Conservation (phyloP, 1,284 basidiomycete genomes). For the Vanrija sp. region DNA sequence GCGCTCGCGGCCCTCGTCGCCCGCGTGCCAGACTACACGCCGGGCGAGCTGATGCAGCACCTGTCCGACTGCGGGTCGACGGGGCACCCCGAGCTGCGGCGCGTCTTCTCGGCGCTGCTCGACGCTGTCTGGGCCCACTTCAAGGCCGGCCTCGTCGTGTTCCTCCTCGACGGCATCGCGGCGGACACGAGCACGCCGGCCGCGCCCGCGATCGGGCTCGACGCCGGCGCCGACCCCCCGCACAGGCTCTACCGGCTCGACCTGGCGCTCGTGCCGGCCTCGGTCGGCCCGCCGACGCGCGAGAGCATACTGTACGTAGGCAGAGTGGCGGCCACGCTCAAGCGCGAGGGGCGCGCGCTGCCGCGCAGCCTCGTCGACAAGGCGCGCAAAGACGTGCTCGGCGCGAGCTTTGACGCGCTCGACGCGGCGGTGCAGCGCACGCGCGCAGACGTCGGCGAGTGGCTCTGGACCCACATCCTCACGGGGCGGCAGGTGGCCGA, state of each 20-base stretch:
- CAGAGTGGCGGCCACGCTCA: slow-evolving; percentile 76
- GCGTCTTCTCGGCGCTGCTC: slow-evolving; percentile 63
- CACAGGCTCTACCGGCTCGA: slow-evolving; percentile 49
- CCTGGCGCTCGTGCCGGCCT: slow-evolving; percentile 66
- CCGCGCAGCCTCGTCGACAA: slow-evolving; percentile 62
- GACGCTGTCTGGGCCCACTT: slow-evolving; percentile 72
- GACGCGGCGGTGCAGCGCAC: slow-evolving; percentile 58
- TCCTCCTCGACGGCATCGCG: slow-evolving; percentile 68
- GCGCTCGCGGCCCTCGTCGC: slow-evolving; percentile 62
- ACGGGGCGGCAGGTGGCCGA: slow-evolving; percentile 75
- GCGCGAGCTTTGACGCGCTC: slow-evolving; percentile 68
- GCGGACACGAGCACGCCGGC: slow-evolving; percentile 6
- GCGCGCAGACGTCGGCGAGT: slow-evolving; percentile 50
- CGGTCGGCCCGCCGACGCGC: slow-evolving; percentile 63
- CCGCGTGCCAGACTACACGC: slow-evolving; percentile 59
- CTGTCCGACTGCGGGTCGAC: slow-evolving; percentile 65
- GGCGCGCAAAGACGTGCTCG: slow-evolving; percentile 62
- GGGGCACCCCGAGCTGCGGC: slow-evolving; percentile 68
- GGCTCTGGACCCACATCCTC: slow-evolving; percentile 85
- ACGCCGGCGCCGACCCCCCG: slow-evolving; percentile 52
- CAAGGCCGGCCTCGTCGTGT: slow-evolving; percentile 69
- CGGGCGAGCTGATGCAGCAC: slow-evolving; percentile 72
- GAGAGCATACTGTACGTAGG: slow-evolving; percentile 84
- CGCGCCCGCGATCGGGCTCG: slow-evolving; percentile 55
- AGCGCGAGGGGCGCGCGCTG: slow-evolving; percentile 68